phyloP scores from a whole-genome alignment of 2,329 filamentous ascomycete genomes.

The Venturia aucupariae region DNA sequence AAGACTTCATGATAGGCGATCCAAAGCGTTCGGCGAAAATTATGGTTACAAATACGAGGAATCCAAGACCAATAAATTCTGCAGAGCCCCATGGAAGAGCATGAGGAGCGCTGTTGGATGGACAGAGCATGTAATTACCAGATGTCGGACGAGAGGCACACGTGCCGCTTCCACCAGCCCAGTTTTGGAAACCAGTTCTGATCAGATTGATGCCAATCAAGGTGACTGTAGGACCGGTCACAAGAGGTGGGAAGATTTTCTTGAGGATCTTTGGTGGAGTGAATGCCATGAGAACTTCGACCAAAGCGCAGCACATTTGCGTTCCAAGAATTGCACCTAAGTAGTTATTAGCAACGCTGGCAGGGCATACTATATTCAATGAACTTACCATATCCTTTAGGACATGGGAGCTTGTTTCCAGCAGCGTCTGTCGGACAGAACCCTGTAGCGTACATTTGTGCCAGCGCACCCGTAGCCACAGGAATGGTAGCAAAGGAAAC shows the following conservation, averaged over 20 bases:
- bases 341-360: neutral
- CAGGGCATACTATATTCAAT: constrained; percentile 14
- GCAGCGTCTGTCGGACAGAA: constrained; percentile 51
- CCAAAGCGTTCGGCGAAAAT: constrained; percentile 75
- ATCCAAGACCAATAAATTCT: constrained; percentile 64
- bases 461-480: constrained; percentile 60
- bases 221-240: constrained; percentile 58
- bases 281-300: constrained; percentile 68
- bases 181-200: constrained; percentile 61
- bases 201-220: constrained; percentile 68
- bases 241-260: constrained; percentile 68
- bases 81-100: constrained; percentile 68
- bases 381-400: constrained; percentile 65
- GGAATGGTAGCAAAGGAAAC: constrained; percentile 71
- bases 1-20: constrained; percentile 75
- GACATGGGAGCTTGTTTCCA: constrained; percentile 63
- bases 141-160: constrained; percentile 36
- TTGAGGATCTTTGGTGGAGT: constrained; percentile 60
- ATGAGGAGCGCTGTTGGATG: constrained; percentile 57
- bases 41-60: constrained; percentile 71
- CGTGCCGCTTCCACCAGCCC: constrained; percentile 65
- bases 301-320: constrained; percentile 34
- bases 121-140: constrained; percentile 47
- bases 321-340: constrained; percentile 49
- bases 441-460: constrained; percentile 70